These are phyloP conservation scores for Diaporthe capsici DNA, from an alignment of 2,329 filamentous ascomycete genomes.

Conservation along the genomic window DNA sequence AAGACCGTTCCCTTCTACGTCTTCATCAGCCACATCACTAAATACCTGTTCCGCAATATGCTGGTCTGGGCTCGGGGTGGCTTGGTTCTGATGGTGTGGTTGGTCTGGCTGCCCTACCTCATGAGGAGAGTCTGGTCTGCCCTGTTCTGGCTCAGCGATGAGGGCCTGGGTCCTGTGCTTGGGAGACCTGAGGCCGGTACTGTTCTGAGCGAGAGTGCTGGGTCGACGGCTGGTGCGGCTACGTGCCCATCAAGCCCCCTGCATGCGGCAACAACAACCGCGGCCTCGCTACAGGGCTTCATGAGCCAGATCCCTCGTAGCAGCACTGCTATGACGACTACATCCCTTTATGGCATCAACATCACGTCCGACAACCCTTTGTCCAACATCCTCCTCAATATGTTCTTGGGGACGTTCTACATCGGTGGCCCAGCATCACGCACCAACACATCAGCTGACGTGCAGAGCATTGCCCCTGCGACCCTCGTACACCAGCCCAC, in stretches of 20 bases:
- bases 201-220: constrained; percentile 45
- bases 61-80: constrained; percentile 83
- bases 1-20: constrained; percentile 82
- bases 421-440: constrained; percentile 35
- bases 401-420: constrained; percentile 40
- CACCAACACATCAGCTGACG: constrained; percentile 19
- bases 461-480: constrained; percentile 42
- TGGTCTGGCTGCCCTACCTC: constrained; percentile 87
- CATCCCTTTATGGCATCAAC: constrained; percentile 50
- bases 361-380: constrained; percentile 51
- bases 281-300: constrained; percentile 53
- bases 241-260: constrained; percentile 58
- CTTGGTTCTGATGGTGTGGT: constrained; percentile 89
- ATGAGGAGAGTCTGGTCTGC: constrained; percentile 95
- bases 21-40: constrained; percentile 82
- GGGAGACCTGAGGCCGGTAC: constrained; percentile 42
- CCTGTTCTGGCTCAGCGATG: constrained; percentile 95
- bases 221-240: constrained; percentile 47
- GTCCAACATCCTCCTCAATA: constrained; percentile 50
- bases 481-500: constrained; percentile 52
- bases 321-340: constrained; percentile 47
- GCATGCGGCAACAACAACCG: constrained; percentile 53
- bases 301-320: constrained; percentile 53
- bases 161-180: constrained; percentile 64
- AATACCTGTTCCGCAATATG: constrained; percentile 80